Evolutionary conservation across 2,329 filamentous ascomycete species (phyloP).

Genomic region (Bipolaris oryzae): DNA sequence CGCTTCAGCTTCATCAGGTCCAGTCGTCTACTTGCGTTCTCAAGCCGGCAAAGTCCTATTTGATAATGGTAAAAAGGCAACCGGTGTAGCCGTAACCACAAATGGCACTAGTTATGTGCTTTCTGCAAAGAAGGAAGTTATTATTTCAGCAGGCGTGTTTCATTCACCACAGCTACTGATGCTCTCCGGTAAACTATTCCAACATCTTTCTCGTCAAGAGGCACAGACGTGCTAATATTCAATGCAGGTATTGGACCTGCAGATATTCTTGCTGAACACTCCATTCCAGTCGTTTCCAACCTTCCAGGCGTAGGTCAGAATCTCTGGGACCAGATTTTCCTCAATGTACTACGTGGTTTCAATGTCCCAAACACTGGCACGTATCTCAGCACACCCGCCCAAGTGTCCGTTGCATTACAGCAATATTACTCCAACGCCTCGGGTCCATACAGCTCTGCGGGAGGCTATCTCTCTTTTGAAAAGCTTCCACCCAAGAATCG

Average conservation of each 20-base stretch:
- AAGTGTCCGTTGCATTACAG: constrained; percentile 17
- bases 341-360: constrained; percentile 26
- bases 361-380: constrained; percentile 28
- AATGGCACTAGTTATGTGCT: constrained; percentile 17
- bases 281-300: constrained; percentile 29
- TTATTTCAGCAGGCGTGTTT: constrained; percentile 51
- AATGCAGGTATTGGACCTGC: constrained; percentile 46
- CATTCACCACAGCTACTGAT: constrained; percentile 50
- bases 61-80: constrained; percentile 20
- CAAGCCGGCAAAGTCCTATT: constrained; percentile 27
- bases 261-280: constrained; percentile 15
- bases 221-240: background rate
- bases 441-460: constrained; percentile 29
- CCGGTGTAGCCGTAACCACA: constrained; percentile 41
- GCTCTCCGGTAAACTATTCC: constrained; percentile 31
- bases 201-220: background rate
- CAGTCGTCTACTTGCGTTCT: constrained; percentile 20
- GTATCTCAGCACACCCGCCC: constrained; percentile 20
- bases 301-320: constrained; percentile 39
- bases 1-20: constrained; percentile 3
- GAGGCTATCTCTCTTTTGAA: constrained; percentile 30
- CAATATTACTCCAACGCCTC: constrained; percentile 21
- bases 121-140: constrained; percentile 48
- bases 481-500: constrained; percentile 23
- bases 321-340: constrained; percentile 31